Percentiles rank a stretch among this genome's conserved stretches.
phyloP scores from a whole-genome alignment of 257 asterid genomes.

The Datura wrightii region DNA sequence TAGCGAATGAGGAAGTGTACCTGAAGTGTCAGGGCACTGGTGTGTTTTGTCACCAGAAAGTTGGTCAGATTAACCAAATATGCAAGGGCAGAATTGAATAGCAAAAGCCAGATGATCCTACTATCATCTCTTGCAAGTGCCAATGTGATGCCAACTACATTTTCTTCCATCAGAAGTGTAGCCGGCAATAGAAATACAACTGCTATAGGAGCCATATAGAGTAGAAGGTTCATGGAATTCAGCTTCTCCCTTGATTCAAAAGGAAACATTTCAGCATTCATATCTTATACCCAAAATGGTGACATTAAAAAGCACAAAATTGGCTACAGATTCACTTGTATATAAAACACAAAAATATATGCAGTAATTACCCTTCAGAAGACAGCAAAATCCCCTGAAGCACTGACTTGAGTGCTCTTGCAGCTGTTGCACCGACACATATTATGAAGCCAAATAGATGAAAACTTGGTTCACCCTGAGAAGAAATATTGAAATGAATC shows the following conservation, averaged over 20 bases:
- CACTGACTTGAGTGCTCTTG: constrained; percentile 71
- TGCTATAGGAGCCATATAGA: constrained; percentile 75
- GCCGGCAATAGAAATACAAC: constrained; percentile 66
- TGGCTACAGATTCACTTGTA: neutral
- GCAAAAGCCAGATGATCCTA: constrained; percentile 62
- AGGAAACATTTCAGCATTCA: constrained; percentile 38
- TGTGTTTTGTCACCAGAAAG: constrained; percentile 73
- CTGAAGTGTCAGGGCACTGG: constrained; percentile 75
- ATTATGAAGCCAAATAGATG: constrained; percentile 67
- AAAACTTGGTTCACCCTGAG: constrained; percentile 70
- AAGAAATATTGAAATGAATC: neutral
- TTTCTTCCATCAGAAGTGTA: constrained; percentile 63
- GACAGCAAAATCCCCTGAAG: constrained; percentile 70
- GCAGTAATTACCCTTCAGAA: constrained; percentile 58
- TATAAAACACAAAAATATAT: neutral
- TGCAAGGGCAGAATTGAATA: constrained; percentile 69
- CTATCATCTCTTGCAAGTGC: constrained; percentile 63
- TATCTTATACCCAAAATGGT: neutral
- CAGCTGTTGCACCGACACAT: constrained; percentile 69
- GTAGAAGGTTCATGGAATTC: constrained; percentile 68
- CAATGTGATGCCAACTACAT: constrained; percentile 66
- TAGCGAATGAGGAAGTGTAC: constrained; percentile 41
- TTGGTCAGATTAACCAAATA: constrained; percentile 72
- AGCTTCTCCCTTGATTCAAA: constrained; percentile 56
- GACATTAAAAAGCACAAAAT: constrained; percentile 10